Percentiles rank a stretch among this genome's conserved stretches.
Conservation (phyloP, 208 protist genomes). For the Blastocrithidia nonstop region DNA sequence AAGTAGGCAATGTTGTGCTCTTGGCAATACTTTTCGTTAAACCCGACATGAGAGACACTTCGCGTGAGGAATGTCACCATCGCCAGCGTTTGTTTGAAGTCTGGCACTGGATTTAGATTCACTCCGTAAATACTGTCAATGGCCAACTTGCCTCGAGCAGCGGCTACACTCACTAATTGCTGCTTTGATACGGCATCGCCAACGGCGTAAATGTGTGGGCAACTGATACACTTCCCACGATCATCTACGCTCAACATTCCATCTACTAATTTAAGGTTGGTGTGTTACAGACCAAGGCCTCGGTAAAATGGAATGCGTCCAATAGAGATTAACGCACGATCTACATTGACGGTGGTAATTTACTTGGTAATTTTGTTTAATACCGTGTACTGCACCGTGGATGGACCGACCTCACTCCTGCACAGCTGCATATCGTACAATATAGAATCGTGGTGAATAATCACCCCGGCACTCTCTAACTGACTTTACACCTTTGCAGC, state of each 20-base stretch:
- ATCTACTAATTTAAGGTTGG: slow-evolving; percentile 17
- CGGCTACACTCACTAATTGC: slow-evolving; percentile 41
- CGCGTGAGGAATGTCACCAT: slow-evolving; percentile 31
- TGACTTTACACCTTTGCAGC: slow-evolving; percentile 16
- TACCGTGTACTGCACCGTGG: slow-evolving; percentile 73
- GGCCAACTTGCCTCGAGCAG: slow-evolving; percentile 35
- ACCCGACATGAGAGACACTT: slow-evolving; percentile 36
- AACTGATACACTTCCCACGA: slow-evolving; percentile 23
- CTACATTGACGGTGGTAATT: slow-evolving; percentile 49
- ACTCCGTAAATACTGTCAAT: slow-evolving; percentile 59
- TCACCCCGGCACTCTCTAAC: slow-evolving; percentile 27
- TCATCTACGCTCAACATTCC: slow-evolving; percentile 24
- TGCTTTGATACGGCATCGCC: slow-evolving; percentile 35
- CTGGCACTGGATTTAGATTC: not conserved
- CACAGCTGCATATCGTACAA: slow-evolving; percentile 67
- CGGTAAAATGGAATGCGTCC: slow-evolving; percentile 47
- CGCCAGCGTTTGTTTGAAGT: slow-evolving; percentile 16
- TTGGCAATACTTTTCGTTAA: slow-evolving; percentile 53
- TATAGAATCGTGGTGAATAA: slow-evolving; percentile 49
- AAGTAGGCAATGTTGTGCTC: slow-evolving; percentile 43
- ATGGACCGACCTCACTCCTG: slow-evolving; percentile 16
- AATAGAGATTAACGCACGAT: slow-evolving; percentile 45
- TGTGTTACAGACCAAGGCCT: slow-evolving; percentile 43
- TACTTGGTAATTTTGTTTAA: slow-evolving; percentile 29
- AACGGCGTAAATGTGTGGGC: slow-evolving; percentile 40